phyloP scores from a whole-genome alignment of 305 asterid genomes.

The Stenogyne calaminthoides region DNA sequence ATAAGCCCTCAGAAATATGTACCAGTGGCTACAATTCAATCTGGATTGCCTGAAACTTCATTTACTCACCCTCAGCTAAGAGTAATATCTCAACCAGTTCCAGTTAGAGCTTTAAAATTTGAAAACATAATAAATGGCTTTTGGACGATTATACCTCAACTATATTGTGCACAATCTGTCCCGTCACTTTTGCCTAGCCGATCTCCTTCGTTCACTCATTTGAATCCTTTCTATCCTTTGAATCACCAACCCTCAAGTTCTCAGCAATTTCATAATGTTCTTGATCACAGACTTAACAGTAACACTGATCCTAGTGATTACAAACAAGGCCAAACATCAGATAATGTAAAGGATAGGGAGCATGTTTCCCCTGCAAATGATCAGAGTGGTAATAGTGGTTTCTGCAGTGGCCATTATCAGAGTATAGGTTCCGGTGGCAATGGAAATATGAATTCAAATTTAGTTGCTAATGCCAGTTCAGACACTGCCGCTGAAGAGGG shows the following conservation, averaged over 20 bases:
- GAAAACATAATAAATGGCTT: slow-evolving; percentile 46
- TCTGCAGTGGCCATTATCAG: slow-evolving; percentile 43
- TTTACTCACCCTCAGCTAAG: slow-evolving; percentile 46
- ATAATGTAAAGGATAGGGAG: slow-evolving; percentile 34
- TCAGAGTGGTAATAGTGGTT: slow-evolving; percentile 53
- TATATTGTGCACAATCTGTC: slow-evolving; percentile 39
- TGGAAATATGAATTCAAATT: slow-evolving; percentile 34
- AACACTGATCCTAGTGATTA: slow-evolving; percentile 48
- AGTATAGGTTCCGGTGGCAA: slow-evolving; percentile 32
- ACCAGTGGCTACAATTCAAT: slow-evolving; percentile 34
- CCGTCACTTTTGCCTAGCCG: slow-evolving; percentile 42
- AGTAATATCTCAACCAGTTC: slow-evolving; percentile 56
- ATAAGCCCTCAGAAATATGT: slow-evolving; percentile 39
- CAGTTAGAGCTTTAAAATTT: slow-evolving; percentile 56
- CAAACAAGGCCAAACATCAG: slow-evolving; percentile 37
- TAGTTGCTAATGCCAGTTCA: slow-evolving; percentile 27
- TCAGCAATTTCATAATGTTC: slow-evolving; percentile 39
- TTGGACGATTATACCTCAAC: slow-evolving; percentile 49
- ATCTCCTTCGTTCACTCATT: slow-evolving; percentile 40
- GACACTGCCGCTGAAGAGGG: slow-evolving; percentile 49
- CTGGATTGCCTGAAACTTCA: slow-evolving; percentile 45
- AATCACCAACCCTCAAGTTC: slow-evolving; percentile 37
- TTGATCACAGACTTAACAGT: slow-evolving; percentile 37
- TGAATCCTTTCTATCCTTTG: slow-evolving; percentile 37
- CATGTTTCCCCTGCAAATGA: slow-evolving; percentile 51